Evolutionary conservation across 305 asterid species (phyloP).

Genomic region (Plantago lanceolata): DNA sequence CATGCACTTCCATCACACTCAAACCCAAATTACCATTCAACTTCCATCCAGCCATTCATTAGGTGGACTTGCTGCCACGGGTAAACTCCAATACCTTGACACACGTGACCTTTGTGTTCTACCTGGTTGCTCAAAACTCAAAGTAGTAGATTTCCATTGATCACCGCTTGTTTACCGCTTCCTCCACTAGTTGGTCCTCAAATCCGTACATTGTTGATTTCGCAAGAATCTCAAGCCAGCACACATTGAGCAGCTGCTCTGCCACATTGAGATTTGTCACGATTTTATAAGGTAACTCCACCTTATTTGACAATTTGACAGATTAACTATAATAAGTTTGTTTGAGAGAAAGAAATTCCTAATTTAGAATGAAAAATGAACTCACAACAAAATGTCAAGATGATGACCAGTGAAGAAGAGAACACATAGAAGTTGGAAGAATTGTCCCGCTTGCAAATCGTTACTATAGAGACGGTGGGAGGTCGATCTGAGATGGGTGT

Average conservation of each 20-base stretch:
- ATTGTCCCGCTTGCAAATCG: too few species aligned
- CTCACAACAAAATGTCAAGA: too few species aligned
- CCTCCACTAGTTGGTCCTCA: conserved; percentile 39
- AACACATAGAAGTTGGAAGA: too few species aligned
- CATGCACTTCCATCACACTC: conserved; percentile 45
- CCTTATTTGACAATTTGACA: too few species aligned
- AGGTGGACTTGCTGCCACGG: conserved; percentile 13
- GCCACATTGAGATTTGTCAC: too few species aligned
- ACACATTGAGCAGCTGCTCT: conserved; percentile 74
- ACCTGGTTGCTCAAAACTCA: conserved; percentile 42
- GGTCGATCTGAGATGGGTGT: too few species aligned
- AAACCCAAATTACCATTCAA: conserved; percentile 50
- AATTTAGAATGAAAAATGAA: too few species aligned
- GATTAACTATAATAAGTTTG: too few species aligned
- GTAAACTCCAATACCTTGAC: conserved; percentile 21
- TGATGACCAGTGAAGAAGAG: too few species aligned
- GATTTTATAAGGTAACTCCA: too few species aligned
- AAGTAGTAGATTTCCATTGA: conserved; percentile 19
- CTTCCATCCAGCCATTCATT: conserved; percentile 68
- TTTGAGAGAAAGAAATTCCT: too few species aligned
- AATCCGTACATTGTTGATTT: conserved; percentile 41
- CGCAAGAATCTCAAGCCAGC: conserved; percentile 64
- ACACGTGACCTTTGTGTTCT: conserved; percentile 38
- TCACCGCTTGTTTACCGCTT: conserved; percentile 37
- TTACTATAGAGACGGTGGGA: too few species aligned